Conservation (phyloP, 2,329 filamentous ascomycete species). For the Cladosporium phlei region DNA sequence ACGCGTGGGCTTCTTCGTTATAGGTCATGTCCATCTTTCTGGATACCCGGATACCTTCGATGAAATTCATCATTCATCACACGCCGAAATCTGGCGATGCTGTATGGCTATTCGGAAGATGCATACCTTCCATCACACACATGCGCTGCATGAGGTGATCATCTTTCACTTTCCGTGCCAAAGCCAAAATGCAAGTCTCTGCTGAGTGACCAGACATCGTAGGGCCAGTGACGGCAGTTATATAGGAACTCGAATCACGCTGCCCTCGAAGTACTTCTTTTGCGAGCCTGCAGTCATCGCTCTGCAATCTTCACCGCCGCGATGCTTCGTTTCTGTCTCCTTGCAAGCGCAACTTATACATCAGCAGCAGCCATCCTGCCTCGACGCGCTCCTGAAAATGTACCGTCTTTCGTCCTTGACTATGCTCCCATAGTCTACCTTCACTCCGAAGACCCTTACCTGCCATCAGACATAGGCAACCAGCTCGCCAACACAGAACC, state of each 20-base stretch:
- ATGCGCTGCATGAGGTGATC: neutral
- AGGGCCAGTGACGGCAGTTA: neutral
- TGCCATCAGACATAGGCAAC: conserved; percentile 40
- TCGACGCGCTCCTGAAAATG: conserved; percentile 11
- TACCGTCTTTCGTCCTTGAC: conserved; percentile 25
- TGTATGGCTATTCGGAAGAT: neutral
- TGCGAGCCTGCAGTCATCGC: neutral
- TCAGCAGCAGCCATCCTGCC: neutral
- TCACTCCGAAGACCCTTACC: conserved; percentile 39
- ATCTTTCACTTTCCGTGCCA: conserved; percentile 1
- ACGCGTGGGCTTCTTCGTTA: neutral
- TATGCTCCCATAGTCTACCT: conserved; percentile 44
- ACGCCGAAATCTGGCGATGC: neutral
- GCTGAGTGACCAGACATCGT: neutral
- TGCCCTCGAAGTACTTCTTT: neutral
- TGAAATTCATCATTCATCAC: too few relatives aligned
- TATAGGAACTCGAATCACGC: neutral
- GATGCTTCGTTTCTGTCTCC: neutral
- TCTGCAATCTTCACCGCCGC: conserved; percentile 60
- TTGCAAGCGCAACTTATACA: neutral
- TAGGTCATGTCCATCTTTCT: neutral
- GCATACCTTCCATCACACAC: neutral
- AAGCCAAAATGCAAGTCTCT: neutral
- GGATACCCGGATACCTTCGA: neutral
- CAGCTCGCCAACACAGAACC: conserved; percentile 41